Conservation (phyloP, 345 rosid species). For the Raphanus raphanistrum region DNA sequence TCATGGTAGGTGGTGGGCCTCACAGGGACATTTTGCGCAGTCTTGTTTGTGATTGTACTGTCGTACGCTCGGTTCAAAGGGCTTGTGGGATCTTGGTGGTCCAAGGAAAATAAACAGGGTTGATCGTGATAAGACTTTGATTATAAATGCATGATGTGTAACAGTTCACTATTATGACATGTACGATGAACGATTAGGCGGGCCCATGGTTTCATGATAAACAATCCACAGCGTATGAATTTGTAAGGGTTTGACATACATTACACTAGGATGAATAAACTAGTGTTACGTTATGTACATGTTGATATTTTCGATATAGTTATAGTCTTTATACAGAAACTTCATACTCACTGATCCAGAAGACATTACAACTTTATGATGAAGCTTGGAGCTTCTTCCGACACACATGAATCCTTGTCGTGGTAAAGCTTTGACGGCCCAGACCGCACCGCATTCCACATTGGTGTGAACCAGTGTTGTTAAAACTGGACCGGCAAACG, state of each 20-base stretch:
- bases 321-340: too few species aligned
- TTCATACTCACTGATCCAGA: too few species aligned
- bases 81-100: slow-evolving; percentile 65
- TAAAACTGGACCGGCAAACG: too few species aligned
- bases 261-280: too few species aligned
- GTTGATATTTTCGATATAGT: too few species aligned
- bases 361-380: too few species aligned
- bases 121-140: not conserved
- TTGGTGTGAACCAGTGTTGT: not conserved
- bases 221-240: not conserved
- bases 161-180: not conserved
- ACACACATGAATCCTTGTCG: not conserved
- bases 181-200: not conserved
- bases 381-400: too few species aligned
- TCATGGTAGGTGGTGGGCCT: slow-evolving; percentile 58
- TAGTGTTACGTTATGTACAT: too few species aligned
- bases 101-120: not conserved
- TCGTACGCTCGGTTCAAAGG: slow-evolving; percentile 78
- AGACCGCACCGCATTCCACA: too few species aligned
- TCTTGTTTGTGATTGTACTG: slow-evolving; percentile 54
- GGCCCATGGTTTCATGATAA: not conserved
- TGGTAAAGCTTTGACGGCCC: not conserved
- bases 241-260: too few species aligned
- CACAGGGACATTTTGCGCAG: slow-evolving; percentile 44
- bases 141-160: not conserved